These are phyloP conservation scores for Fusarium penzigii DNA, from an alignment of 2,329 filamentous ascomycete genomes.

Conservation along the genomic window DNA sequence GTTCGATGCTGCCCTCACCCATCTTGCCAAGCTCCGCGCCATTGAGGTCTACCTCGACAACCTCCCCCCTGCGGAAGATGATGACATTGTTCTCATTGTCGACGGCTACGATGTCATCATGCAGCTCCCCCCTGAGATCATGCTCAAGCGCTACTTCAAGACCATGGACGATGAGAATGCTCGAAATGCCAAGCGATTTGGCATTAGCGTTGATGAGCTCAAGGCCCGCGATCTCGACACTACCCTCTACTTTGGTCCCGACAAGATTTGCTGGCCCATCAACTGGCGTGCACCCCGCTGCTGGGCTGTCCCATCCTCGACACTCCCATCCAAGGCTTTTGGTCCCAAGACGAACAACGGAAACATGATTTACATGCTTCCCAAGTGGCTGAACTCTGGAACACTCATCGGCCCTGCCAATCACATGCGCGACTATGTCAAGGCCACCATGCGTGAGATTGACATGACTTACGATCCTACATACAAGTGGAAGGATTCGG, in stretches of 20 bases:
- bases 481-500: slow-evolving; percentile 37
- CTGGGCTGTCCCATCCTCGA: slow-evolving; percentile 41
- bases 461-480: slow-evolving; percentile 34
- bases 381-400: slow-evolving; percentile 47
- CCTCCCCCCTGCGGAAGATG: slow-evolving; percentile 36
- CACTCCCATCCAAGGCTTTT: slow-evolving; percentile 35
- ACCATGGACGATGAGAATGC: slow-evolving; percentile 54
- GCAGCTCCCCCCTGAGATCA: slow-evolving; percentile 63
- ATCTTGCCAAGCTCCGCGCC: slow-evolving; percentile 42
- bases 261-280: slow-evolving; percentile 45
- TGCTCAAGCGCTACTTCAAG: slow-evolving; percentile 63
- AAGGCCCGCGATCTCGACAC: slow-evolving; percentile 35
- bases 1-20: slow-evolving; percentile 36
- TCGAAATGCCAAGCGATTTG: slow-evolving; percentile 52
- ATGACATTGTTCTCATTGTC: slow-evolving; percentile 64
- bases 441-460: slow-evolving; percentile 33
- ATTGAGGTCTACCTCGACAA: slow-evolving; percentile 37
- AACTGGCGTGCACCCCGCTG: slow-evolving; percentile 39
- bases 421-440: slow-evolving; percentile 29
- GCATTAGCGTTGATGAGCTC: slow-evolving; percentile 36
- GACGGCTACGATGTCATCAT: slow-evolving; percentile 67
- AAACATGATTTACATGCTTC: slow-evolving; percentile 32
- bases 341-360: slow-evolving; percentile 39
- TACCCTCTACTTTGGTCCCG: slow-evolving; percentile 46
- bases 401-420: slow-evolving; percentile 44